Base-by-base conservation (phyloP, 1,284 basidiomycete genomes). In the Xanthoconium separans region DNA sequence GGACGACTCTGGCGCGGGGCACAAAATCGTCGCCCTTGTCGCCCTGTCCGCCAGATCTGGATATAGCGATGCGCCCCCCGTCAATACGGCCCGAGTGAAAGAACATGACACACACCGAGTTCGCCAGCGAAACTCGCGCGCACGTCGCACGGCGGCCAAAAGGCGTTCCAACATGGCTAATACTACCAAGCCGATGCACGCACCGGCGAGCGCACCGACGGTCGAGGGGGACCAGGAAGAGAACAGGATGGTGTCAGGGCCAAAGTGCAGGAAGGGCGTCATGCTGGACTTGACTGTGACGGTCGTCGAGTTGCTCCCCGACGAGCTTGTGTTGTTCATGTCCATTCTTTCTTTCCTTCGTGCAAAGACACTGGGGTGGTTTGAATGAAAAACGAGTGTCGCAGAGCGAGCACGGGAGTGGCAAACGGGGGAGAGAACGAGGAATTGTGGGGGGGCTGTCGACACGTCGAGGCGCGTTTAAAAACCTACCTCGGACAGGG, bases 181-280 rank as follows among this genome's bases (percentile, higher is more conserved):
- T n/a, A 84, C 42, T 61, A 87, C 75, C 20, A 94, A 74, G 0
- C 79, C 85, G 52, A 93, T 76, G 65, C 84, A 88, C 41, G 89
- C 87, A 6, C 88, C 91, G 18, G 79, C 81, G 31, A 91, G 80
- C 1, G 86, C 84, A 27, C 87, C 89, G 11, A 75, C 61, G 1
- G 84, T 83, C 0, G 74, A 75, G 0, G 91, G 91, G 4, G 73
- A 72, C 84, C 87, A 89, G 2, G 77, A 65, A 74, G 93, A 92
- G 70, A 83, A 78, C 6, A 94, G 75, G 43, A 74, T 71, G 60
- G 89, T 87, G 6, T 81, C 80, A 4, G 73, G 70, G 11, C 76
- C 75, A 60, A 89, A 85, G 65, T 90, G 89, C 27, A 91, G 71
- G 66, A 77, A 87, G 1, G 85, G 80, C 3, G 71, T 74, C 87